These are phyloP conservation scores for Citrus cavaleriei DNA, from an alignment of 345 rosid species.

Conservation along the genomic window DNA sequence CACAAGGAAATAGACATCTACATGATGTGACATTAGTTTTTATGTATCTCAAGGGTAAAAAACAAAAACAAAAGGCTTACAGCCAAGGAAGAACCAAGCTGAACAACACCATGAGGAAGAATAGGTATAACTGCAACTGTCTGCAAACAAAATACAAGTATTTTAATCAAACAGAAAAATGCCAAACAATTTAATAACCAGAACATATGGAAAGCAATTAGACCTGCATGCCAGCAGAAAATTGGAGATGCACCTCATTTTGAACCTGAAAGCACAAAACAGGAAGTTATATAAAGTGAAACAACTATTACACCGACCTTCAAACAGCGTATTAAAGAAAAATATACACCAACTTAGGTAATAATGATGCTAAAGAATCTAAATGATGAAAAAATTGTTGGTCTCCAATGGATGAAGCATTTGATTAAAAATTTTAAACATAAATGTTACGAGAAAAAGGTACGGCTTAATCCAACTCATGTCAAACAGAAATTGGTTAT, in stretches of 20 bases:
- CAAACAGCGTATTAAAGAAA: background rate
- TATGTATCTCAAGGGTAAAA: background rate
- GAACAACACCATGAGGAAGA: conserved; percentile 83
- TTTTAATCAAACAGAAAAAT: conserved; percentile 12
- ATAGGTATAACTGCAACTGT: conserved; percentile 84
- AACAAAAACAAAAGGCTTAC: conserved; percentile 41
- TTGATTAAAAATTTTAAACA: background rate
- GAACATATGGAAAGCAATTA: conserved; percentile 14
- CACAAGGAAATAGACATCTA: background rate
- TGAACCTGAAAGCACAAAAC: conserved; percentile 45
- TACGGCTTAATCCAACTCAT: background rate
- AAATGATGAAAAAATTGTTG: background rate
- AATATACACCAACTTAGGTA: background rate
- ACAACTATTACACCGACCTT: background rate
- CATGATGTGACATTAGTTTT: background rate
- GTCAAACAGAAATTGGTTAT: background rate
- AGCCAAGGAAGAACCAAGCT: conserved; percentile 70
- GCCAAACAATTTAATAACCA: background rate
- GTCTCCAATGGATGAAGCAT: background rate
- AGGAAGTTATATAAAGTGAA: conserved; percentile 7
- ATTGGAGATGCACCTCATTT: conserved; percentile 70
- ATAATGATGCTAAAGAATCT: background rate
- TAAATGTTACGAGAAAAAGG: background rate
- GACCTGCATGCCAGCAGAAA: conserved; percentile 95
- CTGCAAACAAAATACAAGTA: conserved; percentile 34